phyloP scores from a whole-genome alignment of 169 alveolate genomes.

The Plasmodium ovale region DNA sequence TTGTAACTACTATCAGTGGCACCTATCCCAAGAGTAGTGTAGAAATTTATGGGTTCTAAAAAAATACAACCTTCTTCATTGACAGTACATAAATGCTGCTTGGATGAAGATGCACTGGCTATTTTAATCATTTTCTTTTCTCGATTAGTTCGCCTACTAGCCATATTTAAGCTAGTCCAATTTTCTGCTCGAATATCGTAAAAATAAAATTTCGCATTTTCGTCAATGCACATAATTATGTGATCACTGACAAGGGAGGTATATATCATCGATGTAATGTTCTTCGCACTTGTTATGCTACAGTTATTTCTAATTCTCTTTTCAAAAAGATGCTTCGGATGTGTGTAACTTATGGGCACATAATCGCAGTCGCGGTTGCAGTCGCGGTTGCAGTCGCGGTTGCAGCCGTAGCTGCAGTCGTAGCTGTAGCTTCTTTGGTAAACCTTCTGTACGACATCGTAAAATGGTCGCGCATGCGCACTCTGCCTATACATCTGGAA shows the following conservation, averaged over 20 bases:
- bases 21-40: not conserved
- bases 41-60: slow-evolving; percentile 19
- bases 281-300: not conserved
- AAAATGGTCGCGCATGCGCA: too few relatives aligned
- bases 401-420: too few relatives aligned
- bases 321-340: slow-evolving; percentile 22
- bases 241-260: slow-evolving; percentile 34
- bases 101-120: slow-evolving; percentile 16
- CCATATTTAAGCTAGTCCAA: slow-evolving; percentile 8
- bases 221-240: slow-evolving; percentile 24
- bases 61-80: slow-evolving; percentile 11
- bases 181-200: slow-evolving; percentile 60
- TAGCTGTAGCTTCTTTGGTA: too few relatives aligned
- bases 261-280: not conserved
- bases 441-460: not conserved
- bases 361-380: slow-evolving; percentile 4
- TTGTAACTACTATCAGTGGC: too few relatives aligned
- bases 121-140: not conserved
- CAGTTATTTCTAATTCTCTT: slow-evolving; percentile 51
- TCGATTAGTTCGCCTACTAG: not conserved
- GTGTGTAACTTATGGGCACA: slow-evolving; percentile 13
- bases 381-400: too few relatives aligned
- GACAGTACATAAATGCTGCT: slow-evolving; percentile 48
- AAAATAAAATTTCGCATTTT: slow-evolving; percentile 23
- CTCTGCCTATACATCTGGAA: too few relatives aligned